Percentiles rank a stretch among this genome's conserved stretches.
Evolutionary conservation across 2,329 filamentous ascomycete genomes (phyloP).

Genomic region (Fusarium succisae): DNA sequence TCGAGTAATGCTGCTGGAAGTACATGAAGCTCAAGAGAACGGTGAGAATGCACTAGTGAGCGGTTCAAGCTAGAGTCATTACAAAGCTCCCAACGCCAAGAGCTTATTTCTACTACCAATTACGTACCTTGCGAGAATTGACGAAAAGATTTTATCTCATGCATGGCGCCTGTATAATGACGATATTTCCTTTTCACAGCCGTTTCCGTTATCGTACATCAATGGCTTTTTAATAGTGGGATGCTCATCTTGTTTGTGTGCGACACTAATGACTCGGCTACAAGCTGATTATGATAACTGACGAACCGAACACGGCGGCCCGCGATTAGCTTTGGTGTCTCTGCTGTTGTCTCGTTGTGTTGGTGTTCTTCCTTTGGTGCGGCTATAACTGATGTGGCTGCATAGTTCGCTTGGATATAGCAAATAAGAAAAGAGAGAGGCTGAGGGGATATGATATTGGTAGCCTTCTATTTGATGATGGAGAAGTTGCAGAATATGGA

Average conservation of each 20-base stretch:
- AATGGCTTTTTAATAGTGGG: neutral
- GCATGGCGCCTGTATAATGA: neutral
- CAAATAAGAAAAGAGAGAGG: neutral
- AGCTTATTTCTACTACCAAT: neutral
- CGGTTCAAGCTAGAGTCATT: neutral
- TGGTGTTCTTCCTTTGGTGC: neutral
- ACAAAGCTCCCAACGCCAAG: neutral
- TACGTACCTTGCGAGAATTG: neutral
- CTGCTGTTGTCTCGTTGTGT: neutral
- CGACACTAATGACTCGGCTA: neutral
- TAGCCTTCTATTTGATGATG: neutral
- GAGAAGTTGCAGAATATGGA: neutral
- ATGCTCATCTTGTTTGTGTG: neutral
- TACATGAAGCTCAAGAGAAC: neutral
- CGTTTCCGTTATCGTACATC: neutral
- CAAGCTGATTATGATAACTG: neutral
- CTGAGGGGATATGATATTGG: neutral
- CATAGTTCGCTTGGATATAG: neutral
- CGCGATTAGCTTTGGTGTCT: neutral
- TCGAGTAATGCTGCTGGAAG: neutral
- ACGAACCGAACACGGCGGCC: neutral
- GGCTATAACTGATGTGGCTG: conserved; percentile 1
- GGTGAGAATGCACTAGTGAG: neutral
- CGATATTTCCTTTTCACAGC: neutral
- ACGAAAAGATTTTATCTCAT: neutral